These are phyloP conservation scores for Trichoderma polysporum DNA, from an alignment of 2,329 filamentous ascomycete species.

Conservation along the genomic window DNA sequence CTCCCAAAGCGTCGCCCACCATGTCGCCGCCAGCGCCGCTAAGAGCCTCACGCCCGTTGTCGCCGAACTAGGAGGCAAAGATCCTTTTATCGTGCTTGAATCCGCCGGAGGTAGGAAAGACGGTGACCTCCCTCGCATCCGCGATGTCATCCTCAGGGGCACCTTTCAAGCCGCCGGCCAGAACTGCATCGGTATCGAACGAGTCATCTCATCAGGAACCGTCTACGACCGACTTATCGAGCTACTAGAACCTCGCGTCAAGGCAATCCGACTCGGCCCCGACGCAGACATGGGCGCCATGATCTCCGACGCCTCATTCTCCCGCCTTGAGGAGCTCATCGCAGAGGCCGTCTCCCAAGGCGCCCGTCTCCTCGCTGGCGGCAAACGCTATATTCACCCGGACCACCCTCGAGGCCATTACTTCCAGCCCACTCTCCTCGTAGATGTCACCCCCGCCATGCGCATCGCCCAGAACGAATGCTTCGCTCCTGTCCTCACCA, in stretches of 20 bases:
- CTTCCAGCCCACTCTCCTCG: slow-evolving; percentile 86
- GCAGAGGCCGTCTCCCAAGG: slow-evolving; percentile 73
- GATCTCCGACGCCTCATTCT: slow-evolving; percentile 77
- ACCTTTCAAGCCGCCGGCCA: slow-evolving; percentile 95
- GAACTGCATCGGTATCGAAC: slow-evolving; percentile 97
- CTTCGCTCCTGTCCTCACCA: slow-evolving; percentile 85
- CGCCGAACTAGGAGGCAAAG: slow-evolving; percentile 92
- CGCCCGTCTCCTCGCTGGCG: slow-evolving; percentile 79
- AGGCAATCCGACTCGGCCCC: slow-evolving; percentile 72
- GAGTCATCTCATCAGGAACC: slow-evolving; percentile 76
- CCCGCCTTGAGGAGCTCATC: slow-evolving; percentile 73
- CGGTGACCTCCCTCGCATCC: slow-evolving; percentile 66
- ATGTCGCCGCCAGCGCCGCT: slow-evolving; percentile 83
- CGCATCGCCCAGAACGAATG: slow-evolving; percentile 85
- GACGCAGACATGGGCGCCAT: slow-evolving; percentile 83
- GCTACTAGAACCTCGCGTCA: slow-evolving; percentile 71
- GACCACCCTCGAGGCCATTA: slow-evolving; percentile 79
- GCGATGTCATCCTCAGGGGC: slow-evolving; percentile 82
- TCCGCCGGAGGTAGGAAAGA: slow-evolving; percentile 50
- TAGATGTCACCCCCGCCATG: slow-evolving; percentile 86
- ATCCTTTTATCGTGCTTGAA: slow-evolving; percentile 86
- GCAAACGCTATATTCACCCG: slow-evolving; percentile 69
- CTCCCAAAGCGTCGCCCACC: slow-evolving; percentile 79
- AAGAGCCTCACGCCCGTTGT: slow-evolving; percentile 83
- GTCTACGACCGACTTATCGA: slow-evolving; percentile 72